Evolutionary conservation across 2,329 filamentous ascomycete species (phyloP).

Genomic region (Trichophyton rubrum): DNA sequence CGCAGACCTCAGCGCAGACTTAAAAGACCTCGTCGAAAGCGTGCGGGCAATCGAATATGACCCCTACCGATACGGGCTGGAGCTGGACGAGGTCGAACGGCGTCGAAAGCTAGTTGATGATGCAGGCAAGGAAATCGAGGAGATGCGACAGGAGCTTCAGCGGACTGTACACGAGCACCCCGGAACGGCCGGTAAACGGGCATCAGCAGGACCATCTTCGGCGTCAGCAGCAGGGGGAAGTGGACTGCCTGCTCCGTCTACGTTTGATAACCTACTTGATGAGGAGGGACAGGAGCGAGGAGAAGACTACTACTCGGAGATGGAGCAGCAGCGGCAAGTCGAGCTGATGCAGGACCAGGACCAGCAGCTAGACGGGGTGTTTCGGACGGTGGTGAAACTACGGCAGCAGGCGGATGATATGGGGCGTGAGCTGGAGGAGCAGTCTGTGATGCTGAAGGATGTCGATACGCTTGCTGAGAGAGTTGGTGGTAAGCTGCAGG

Average conservation of each 20-base stretch:
- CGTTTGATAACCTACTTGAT: conserved; percentile 36
- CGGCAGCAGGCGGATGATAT: conserved; percentile 86
- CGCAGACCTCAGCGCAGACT: conserved; percentile 65
- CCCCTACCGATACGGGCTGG: conserved; percentile 75
- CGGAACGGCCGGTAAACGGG: conserved; percentile 22
- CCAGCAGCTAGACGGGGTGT: conserved; percentile 81
- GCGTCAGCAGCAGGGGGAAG: conserved; percentile 25
- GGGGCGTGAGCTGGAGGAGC: conserved; percentile 92
- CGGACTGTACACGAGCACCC: conserved; percentile 27
- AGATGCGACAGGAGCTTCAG: conserved; percentile 72
- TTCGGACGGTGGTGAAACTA: conserved; percentile 82
- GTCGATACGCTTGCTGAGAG: conserved; percentile 76
- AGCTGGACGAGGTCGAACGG: conserved; percentile 66
- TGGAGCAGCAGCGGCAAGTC: conserved; percentile 82
- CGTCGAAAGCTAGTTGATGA: conserved; percentile 75
- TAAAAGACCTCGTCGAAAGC: conserved; percentile 75
- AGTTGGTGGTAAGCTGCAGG: conserved; percentile 73
- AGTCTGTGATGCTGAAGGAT: conserved; percentile 74
- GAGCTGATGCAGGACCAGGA: conserved; percentile 94
- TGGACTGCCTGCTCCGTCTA: conserved; percentile 46
- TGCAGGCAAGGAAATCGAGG: conserved; percentile 74
- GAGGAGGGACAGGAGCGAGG: conserved; percentile 32
- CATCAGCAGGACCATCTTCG: conserved; percentile 24
- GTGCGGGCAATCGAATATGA: conserved; percentile 79
- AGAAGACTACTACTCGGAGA: conserved; percentile 59